Conservation (phyloP, 73 alveolate genomes). For the Effrenium voratum region DNA sequence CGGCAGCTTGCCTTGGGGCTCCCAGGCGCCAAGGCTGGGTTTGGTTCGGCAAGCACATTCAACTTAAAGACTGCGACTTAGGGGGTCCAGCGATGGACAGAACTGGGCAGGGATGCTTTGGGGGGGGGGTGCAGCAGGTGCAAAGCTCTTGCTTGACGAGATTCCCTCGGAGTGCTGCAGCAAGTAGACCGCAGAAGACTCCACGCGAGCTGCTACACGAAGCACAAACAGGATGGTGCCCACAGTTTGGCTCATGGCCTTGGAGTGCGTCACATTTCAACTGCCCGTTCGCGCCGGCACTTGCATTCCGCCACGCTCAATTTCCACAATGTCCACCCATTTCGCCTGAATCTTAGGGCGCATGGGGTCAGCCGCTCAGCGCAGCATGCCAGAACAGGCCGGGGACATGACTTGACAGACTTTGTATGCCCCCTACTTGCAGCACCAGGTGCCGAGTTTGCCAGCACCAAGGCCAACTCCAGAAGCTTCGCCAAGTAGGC, state of each 20-base stretch:
- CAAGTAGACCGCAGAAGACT: slow-evolving; percentile 64
- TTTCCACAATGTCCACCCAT: no score
- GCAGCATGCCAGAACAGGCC: not conserved
- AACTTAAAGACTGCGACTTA: not conserved
- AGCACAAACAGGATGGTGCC: slow-evolving; percentile 72
- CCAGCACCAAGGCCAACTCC: slow-evolving; percentile 82
- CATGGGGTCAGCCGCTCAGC: no score
- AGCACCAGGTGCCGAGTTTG: slow-evolving; percentile 86
- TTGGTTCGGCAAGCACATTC: no score
- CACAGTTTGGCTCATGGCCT: slow-evolving; percentile 94
- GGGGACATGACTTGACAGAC: not conserved
- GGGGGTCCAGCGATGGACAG: not conserved
- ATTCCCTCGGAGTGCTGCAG: slow-evolving; percentile 71
- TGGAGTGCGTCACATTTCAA: no score
- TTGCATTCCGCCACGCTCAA: no score
- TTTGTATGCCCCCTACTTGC: not conserved
- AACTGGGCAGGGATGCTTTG: not conserved
- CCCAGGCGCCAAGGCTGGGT: no score
- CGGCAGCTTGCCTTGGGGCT: slow-evolving; percentile 55
- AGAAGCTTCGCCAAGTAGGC: slow-evolving; percentile 85
- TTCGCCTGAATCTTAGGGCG: no score
- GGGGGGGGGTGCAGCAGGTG: not conserved
- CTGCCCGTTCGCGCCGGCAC: no score
- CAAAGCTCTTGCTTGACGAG: not conserved
- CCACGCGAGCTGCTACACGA: slow-evolving; percentile 91